phyloP scores from a whole-genome alignment of 2,329 filamentous ascomycete species.

The Colletotrichum eremochloae region DNA sequence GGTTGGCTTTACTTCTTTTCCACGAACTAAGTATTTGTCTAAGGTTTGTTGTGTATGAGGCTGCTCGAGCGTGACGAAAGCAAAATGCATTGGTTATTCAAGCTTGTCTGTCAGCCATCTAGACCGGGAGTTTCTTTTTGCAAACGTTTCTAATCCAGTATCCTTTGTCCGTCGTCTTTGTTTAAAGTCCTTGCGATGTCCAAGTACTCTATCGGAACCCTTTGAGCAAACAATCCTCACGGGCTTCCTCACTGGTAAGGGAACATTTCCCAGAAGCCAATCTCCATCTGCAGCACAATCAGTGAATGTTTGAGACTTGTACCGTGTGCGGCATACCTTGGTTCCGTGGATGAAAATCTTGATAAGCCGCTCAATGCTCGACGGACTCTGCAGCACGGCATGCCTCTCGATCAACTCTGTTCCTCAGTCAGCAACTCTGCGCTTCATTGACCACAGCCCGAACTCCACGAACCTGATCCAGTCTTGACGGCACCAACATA shows the following conservation, averaged over 20 bases:
- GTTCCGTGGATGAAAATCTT: constrained; percentile 90
- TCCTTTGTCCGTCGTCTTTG: constrained; percentile 6
- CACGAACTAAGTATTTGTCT: neutral
- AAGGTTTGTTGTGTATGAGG: constrained; percentile 14
- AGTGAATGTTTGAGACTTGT: constrained; percentile 1
- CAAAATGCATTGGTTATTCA: neutral
- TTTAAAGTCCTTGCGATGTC: neutral
- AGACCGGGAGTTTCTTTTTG: neutral
- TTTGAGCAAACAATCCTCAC: neutral
- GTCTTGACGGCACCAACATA: constrained; percentile 79
- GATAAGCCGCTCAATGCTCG: constrained; percentile 84
- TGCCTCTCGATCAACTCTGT: constrained; percentile 81
- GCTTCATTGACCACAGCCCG: neutral
- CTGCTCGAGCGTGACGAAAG: constrained; percentile 10
- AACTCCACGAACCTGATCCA: constrained; percentile 72
- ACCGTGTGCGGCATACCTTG: constrained; percentile 66
- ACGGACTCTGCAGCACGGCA: constrained; percentile 78
- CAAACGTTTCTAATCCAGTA: neutral
- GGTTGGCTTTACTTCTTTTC: neutral
- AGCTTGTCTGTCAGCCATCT: neutral
- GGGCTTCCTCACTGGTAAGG: constrained; percentile 49
- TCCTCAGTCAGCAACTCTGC: neutral
- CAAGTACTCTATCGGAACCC: neutral
- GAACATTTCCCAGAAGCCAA: constrained; percentile 69
- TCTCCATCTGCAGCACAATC: constrained; percentile 59